These are phyloP conservation scores for Logfia minima DNA, from an alignment of 129 eudicot species.

Conservation along the genomic window DNA sequence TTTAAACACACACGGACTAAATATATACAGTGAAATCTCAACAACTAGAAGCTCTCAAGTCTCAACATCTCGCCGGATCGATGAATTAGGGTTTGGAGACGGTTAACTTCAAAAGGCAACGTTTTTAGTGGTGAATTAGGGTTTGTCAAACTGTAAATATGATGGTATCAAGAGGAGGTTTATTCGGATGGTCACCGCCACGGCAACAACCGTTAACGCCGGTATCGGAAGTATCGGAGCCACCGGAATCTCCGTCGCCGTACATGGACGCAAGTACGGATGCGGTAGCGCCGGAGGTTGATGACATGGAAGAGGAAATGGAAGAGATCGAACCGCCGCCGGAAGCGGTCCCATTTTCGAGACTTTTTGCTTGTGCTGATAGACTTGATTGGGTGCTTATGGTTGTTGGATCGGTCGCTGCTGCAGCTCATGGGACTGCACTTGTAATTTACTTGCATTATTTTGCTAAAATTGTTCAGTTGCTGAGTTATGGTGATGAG, in stretches of 20 bases:
- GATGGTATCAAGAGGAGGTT: slow-evolving; percentile 86
- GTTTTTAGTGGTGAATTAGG: slow-evolving; percentile 14
- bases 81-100: slow-evolving; percentile 45
- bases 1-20: neutral
- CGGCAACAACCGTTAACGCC: slow-evolving; percentile 96
- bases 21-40: neutral
- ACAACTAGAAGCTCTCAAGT: slow-evolving; percentile 3
- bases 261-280: slow-evolving; percentile 65
- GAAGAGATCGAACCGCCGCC: slow-evolving; percentile 99
- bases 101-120: neutral
- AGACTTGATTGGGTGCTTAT: slow-evolving; percentile 83
- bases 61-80: slow-evolving; percentile 26
- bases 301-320: slow-evolving; percentile 70
- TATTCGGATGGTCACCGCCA: slow-evolving; percentile 99
- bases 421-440: slow-evolving; percentile 99
- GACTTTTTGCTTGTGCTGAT: slow-evolving; percentile 92
- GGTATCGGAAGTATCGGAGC: slow-evolving; percentile 99
- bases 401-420: slow-evolving; percentile 91
- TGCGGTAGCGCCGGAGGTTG: slow-evolving; percentile 62
- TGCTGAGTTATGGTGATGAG: slow-evolving; percentile 40
- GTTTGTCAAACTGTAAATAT: slow-evolving; percentile 38
- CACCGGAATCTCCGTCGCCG: slow-evolving; percentile 99
- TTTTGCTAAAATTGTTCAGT: slow-evolving; percentile 74
- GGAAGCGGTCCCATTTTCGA: slow-evolving; percentile 87
- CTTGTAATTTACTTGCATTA: slow-evolving; percentile 94